Conservation (phyloP, 106 monocot species). For the Platanthera guangdongensis region DNA sequence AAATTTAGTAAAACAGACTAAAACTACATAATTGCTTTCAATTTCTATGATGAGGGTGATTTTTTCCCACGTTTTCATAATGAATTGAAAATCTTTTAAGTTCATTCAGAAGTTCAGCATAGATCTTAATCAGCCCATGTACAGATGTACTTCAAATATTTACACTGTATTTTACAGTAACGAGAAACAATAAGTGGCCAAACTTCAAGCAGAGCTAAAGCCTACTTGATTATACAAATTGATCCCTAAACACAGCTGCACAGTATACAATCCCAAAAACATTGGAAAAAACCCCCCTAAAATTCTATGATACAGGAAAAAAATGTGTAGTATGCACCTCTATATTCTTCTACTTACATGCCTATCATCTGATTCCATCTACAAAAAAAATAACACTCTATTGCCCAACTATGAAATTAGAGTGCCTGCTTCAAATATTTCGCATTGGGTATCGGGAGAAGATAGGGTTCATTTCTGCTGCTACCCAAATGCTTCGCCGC, state of each 20-base stretch:
- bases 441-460: slow-evolving; percentile 21
- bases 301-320: neutral
- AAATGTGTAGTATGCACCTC: neutral
- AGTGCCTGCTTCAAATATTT: slow-evolving; percentile 11
- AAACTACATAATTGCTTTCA: too few relatives aligned
- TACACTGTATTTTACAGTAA: neutral
- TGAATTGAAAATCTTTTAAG: too few relatives aligned
- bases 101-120: too few relatives aligned
- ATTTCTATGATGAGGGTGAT: too few relatives aligned
- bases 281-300: neutral
- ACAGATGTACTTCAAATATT: neutral
- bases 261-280: neutral
- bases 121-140: too few relatives aligned
- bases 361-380: neutral
- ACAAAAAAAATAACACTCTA: neutral
- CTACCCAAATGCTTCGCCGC: neutral
- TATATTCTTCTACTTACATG: neutral
- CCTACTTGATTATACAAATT: neutral
- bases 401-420: neutral
- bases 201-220: neutral
- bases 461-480: slow-evolving; percentile 18
- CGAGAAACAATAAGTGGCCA: neutral
- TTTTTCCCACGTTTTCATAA: too few relatives aligned
- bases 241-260: neutral
- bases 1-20: too few relatives aligned